Evolutionary conservation across 352 stramenopile genomes (phyloP).

Genomic region (Globisporangium echinulatum): DNA sequence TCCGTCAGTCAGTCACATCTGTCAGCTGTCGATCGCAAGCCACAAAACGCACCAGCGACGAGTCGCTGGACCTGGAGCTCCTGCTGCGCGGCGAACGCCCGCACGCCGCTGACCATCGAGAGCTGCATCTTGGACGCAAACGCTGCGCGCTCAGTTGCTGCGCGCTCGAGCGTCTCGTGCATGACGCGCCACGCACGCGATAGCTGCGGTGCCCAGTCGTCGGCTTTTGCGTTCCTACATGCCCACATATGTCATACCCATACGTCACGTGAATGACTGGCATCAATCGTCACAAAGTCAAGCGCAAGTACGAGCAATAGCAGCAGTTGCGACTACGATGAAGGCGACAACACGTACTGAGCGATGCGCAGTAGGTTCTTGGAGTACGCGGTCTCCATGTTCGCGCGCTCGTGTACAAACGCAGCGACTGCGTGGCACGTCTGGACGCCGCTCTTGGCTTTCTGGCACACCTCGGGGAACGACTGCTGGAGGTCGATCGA

Average conservation of each 20-base stretch:
- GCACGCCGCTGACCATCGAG: conserved; percentile 44
- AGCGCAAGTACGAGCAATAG: neutral
- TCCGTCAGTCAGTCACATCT: neutral
- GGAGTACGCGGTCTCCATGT: conserved; percentile 54
- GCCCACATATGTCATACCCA: neutral
- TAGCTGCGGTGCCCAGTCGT: conserved; percentile 70
- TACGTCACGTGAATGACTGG: neutral
- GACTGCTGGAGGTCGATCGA: conserved; percentile 64
- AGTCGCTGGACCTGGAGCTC: conserved; percentile 72
- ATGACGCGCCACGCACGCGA: conserved; percentile 48
- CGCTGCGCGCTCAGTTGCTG: conserved; percentile 46
- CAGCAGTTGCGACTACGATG: neutral
- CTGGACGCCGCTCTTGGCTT: conserved; percentile 71
- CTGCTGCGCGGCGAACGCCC: conserved; percentile 66
- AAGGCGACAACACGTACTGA: conserved; percentile 26
- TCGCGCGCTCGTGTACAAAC: conserved; percentile 55
- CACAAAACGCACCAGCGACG: conserved; percentile 38
- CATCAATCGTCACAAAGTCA: neutral
- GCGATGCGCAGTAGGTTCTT: conserved; percentile 53
- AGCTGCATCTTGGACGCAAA: conserved; percentile 62
- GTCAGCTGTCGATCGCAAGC: too few species aligned
- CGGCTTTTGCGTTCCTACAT: conserved; percentile 36
- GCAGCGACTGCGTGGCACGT: conserved; percentile 61
- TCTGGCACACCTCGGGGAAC: conserved; percentile 66
- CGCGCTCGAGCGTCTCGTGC: conserved; percentile 41